Percentiles rank a stretch among this genome's conserved stretches.
Conservation (phyloP, 169 alveolate species). For the Plasmodium malariae region DNA sequence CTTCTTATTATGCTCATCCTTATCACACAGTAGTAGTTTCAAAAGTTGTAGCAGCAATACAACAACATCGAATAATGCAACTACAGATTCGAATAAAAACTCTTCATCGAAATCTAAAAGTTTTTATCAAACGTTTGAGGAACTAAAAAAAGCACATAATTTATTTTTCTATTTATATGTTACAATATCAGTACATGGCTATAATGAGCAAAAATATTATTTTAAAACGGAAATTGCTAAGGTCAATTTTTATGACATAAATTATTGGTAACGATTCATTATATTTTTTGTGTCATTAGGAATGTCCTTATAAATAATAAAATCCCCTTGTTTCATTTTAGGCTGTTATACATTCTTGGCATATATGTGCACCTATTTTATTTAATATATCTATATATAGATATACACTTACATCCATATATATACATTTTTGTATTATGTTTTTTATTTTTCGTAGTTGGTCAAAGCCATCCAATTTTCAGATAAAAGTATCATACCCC, state of each 20-base stretch:
- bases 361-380: background rate
- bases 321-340: too few species aligned
- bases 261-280: slow-evolving; percentile 51
- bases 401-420: background rate
- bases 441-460: slow-evolving; percentile 30
- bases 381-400: background rate
- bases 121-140: slow-evolving; percentile 73
- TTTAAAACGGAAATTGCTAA: slow-evolving; percentile 77
- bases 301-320: too few species aligned
- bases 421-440: background rate
- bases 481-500: slow-evolving; percentile 67
- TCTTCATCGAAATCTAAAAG: slow-evolving; percentile 35
- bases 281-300: background rate
- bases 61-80: slow-evolving; percentile 57
- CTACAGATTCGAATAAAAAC: slow-evolving; percentile 42
- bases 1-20: slow-evolving; percentile 65
- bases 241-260: slow-evolving; percentile 71
- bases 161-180: slow-evolving; percentile 68
- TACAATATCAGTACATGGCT: slow-evolving; percentile 73
- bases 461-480: slow-evolving; percentile 73
- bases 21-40: slow-evolving; percentile 76
- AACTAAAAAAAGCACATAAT: slow-evolving; percentile 76
- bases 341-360: too few species aligned
- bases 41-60: slow-evolving; percentile 75
- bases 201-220: slow-evolving; percentile 70